Conservation (phyloP, 495 filamentous ascomycete species). For the Penicillium pancosmium region DNA sequence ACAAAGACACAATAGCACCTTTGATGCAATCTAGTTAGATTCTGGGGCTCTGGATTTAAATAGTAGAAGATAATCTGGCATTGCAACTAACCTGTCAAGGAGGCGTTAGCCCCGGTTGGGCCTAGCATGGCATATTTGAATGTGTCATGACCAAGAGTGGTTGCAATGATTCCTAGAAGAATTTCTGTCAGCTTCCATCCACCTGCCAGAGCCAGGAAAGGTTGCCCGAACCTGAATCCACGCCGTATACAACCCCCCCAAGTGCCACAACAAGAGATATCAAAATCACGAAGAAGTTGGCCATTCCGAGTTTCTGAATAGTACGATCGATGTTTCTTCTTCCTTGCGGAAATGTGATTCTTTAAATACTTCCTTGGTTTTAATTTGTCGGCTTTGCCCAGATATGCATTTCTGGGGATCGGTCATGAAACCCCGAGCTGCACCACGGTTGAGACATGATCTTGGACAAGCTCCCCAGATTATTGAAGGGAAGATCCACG, state of each 20-base stretch:
- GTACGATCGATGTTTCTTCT: no score
- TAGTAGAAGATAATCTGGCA: not conserved
- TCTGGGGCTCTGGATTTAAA: not conserved
- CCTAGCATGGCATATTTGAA: constrained; percentile 31
- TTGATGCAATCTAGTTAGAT: not conserved
- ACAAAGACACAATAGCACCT: constrained; percentile 37
- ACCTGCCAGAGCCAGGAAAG: not conserved
- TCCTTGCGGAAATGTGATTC: no score
- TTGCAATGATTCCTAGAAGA: constrained; percentile 30
- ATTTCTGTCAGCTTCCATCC: not conserved
- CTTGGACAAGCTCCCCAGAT: not conserved
- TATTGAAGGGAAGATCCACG: not conserved
- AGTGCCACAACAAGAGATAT: not conserved
- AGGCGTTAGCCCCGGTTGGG: constrained; percentile 20
- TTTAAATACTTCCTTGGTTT: not conserved
- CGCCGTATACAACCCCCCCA: not conserved
- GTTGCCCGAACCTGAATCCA: not conserved
- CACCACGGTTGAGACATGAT: not conserved
- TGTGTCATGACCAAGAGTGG: constrained; percentile 31
- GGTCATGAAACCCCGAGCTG: not conserved
- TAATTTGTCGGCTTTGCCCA: not conserved
- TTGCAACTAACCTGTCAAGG: constrained; percentile 16
- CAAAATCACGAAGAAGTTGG: not conserved
- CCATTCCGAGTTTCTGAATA: not conserved
- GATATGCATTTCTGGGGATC: not conserved